These are phyloP conservation scores for Apophysomyces variabilis DNA, from an alignment of 371 early-diverging fungal genomes.

Conservation along the genomic window DNA sequence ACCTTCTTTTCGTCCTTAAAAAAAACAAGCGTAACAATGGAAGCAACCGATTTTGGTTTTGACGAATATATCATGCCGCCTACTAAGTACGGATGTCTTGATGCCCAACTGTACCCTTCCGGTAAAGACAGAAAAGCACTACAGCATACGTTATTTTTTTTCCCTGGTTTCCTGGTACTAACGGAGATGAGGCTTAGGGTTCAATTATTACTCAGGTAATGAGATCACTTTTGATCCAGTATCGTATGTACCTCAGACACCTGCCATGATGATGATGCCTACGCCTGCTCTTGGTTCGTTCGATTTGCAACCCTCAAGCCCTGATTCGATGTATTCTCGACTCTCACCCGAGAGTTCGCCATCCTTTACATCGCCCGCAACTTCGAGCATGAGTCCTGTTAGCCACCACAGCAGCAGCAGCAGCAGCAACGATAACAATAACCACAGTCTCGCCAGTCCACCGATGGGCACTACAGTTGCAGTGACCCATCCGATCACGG, in stretches of 20 bases:
- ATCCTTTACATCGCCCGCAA: background rate
- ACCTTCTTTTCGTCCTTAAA: background rate
- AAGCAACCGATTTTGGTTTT: constrained; percentile 47
- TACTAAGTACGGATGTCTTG: constrained; percentile 43
- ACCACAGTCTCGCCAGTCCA: constrained; percentile 18
- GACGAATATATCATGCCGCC: constrained; percentile 55
- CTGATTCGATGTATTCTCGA: constrained; percentile 6
- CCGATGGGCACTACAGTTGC: constrained; percentile 21
- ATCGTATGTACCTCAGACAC: background rate
- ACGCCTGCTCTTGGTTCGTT: background rate
- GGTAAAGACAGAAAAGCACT: background rate
- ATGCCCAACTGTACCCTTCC: constrained; percentile 43
- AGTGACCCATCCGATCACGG: constrained; percentile 48
- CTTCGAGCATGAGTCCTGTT: background rate
- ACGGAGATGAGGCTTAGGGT: constrained; percentile 6
- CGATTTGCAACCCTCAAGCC: constrained; percentile 6
- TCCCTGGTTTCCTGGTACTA: background rate
- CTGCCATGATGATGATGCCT: background rate
- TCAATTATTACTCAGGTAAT: background rate
- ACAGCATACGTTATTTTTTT: background rate
- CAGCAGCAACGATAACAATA: background rate
- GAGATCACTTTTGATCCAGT: constrained; percentile 7
- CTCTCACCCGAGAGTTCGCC: constrained; percentile 6
- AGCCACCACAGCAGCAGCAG: constrained; percentile 1
- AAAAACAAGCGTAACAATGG: constrained; percentile 6